Evolutionary conservation across 768 basidiomycete species (phyloP), one percentile per base, ranked within the genome.

Genomic region (Mycena haematopus): DNA sequence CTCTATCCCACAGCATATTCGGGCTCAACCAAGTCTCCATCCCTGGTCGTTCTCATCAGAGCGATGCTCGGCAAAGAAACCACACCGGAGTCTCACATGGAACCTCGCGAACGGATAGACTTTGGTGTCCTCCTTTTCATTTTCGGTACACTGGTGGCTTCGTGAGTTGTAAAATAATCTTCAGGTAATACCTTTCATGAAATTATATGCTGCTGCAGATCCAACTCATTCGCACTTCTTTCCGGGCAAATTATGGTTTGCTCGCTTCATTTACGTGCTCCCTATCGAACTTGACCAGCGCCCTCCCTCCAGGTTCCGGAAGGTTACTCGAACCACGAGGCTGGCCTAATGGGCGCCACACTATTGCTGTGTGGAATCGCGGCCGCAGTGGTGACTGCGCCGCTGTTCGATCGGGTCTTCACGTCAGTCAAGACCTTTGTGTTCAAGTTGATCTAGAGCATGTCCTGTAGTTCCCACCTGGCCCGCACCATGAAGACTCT

Each of bases 381-480:
- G 2, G 82, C 86, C 8, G 88, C 92, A 0, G 76, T 86, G 22
- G 68, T 88, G 47, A 84, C 87, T 0, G 86, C 92, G 1, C 93
- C 92, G 0, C 73, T 93, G 2, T 88, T 93, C 68, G 92, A 93
- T 69, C 86, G 92, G 22, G 84, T 92, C 22, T 85, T 95, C 63
- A 93, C 90, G 58, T 59, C 9, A 1, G 58, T 44, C 50, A 21
- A 35, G n/a, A 11, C 7, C 11, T 42, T n/a, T 21, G 19, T 17
- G 21, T 9, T 44, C 11, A 24, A 35, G 38, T 10, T 45, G 13
- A n/a, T 52, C 40, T 52, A 22, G 52, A 17, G 11, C 24, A 59
- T 24, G 10, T 24, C 2, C 10, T 38, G 10, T 38, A 59, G 58
- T 9, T 83, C 89, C 64, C 85, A 85, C 60, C 78, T 92, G 44